Evolutionary conservation across 2,329 filamentous ascomycete genomes (phyloP), one percentile per base, ranked within the genome.

Genomic region (Dactylellina leptospora): DNA sequence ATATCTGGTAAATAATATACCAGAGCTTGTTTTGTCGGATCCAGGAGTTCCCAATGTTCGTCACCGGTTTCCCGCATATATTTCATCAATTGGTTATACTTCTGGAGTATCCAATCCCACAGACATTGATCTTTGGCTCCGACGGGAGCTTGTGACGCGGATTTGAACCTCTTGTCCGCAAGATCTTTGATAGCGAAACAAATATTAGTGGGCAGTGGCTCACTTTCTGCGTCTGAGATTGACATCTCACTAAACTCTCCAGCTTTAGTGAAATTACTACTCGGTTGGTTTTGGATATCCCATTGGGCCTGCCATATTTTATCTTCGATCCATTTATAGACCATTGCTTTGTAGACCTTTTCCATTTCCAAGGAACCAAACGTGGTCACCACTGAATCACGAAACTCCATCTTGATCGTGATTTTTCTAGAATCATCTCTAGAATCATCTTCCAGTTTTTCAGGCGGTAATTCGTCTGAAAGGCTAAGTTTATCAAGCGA

Each of bases 281-380:
- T 10, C 2, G 42, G 25, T 23, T 44, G 30, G 36, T 59, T 23
- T 9, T 51, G 20, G 5, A 62, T 38, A 53, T 47, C 44, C 50
- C 33, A 50, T 20, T 61, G 40, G n/a, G 56, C 64, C 8, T 42
- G 42, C 22, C 56, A 28, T 8, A 44, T 38, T 23, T 33, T 27
- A 11, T 61, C 23, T 47, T 47, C 23, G n/a, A 71, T 51, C 66
- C 66, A 71, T 3, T 51, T 33, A n/a, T 50, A 16, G 18, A 63
- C 20, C 18, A 23, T 40, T 8, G 23, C 4, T 13, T 51, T 54
- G 23, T 71, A 71, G 8, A 59, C 13, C 13, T 54, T 16, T 25
- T 71, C 66, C 66, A 71, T 71, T 9, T 58, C 33, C 4, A 20
- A 11, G 3, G 58, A 63, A 18, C 56, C 66, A n/a, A 71, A 71